A percentile compares a stretch with the other conserved stretches of the same genome.
Evolutionary conservation across 345 rosid species (phyloP).

Genomic region (Trapa bicornis): DNA sequence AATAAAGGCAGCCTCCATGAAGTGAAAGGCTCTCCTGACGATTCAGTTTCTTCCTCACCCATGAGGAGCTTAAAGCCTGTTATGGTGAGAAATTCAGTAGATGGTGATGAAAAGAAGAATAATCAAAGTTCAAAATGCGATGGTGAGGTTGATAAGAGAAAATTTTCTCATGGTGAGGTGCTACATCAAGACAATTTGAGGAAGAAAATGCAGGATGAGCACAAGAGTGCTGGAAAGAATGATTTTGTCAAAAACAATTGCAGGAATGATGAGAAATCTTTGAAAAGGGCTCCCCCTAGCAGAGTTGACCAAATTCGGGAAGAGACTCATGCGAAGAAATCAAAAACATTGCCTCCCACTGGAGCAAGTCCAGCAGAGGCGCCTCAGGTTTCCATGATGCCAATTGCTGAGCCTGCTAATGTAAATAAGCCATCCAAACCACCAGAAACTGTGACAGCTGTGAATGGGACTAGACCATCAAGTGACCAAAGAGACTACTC

Average conservation of each 20-base stretch:
- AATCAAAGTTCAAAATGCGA: slow-evolving; percentile 25
- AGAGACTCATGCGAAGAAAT: slow-evolving; percentile 29
- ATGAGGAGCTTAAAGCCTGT: slow-evolving; percentile 24
- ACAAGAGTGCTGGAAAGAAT: background rate
- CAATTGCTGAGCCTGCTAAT: slow-evolving; percentile 16
- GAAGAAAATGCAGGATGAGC: slow-evolving; percentile 1
- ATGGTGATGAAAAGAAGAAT: slow-evolving; percentile 36
- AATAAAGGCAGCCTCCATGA: slow-evolving; percentile 21
- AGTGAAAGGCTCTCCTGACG: slow-evolving; percentile 31
- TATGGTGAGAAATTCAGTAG: slow-evolving; percentile 12
- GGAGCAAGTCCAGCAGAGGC: slow-evolving; percentile 35
- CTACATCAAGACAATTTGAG: slow-evolving; percentile 23
- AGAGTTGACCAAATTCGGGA: slow-evolving; percentile 29
- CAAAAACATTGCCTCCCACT: slow-evolving; percentile 28
- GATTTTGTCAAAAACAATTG: background rate
- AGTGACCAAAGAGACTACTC: slow-evolving; percentile 48
- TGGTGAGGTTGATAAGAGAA: slow-evolving; percentile 24
- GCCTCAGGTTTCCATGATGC: slow-evolving; percentile 14
- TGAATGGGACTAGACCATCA: slow-evolving; percentile 33
- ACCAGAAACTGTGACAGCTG: slow-evolving; percentile 25
- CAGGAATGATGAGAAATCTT: slow-evolving; percentile 18
- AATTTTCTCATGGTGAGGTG: slow-evolving; percentile 25
- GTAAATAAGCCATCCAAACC: slow-evolving; percentile 28
- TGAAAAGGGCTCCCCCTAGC: slow-evolving; percentile 13
- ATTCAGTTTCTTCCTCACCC: slow-evolving; percentile 46